Percentiles rank a stretch among this genome's conserved stretches.
phyloP scores from a whole-genome alignment of 1,284 basidiomycete species.

The Marasmius sp. region DNA sequence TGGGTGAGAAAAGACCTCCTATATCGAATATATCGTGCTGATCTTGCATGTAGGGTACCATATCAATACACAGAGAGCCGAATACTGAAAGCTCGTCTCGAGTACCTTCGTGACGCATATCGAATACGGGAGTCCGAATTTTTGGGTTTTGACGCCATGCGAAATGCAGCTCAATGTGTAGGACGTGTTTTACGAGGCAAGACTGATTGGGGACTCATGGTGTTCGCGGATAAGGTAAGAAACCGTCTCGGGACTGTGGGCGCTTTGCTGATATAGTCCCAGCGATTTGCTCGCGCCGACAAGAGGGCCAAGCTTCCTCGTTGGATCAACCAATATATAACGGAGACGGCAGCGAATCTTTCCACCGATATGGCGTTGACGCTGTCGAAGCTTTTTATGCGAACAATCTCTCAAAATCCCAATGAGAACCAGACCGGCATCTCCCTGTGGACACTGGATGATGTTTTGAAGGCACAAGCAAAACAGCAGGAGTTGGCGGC shows the following conservation, averaged over 20 bases:
- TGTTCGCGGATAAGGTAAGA: conserved; percentile 95
- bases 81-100: conserved; percentile 95
- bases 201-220: conserved; percentile 99
- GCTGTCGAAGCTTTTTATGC: conserved; percentile 94
- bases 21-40: conserved; percentile 7
- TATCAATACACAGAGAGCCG: conserved; percentile 99
- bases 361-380: conserved; percentile 99
- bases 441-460: conserved; percentile 90
- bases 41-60: conserved; percentile 65
- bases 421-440: conserved; percentile 95
- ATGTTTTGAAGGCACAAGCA: conserved; percentile 79
- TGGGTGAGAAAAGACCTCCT: conserved; percentile 56
- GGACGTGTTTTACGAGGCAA: conserved; percentile 97
- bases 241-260: background rate
- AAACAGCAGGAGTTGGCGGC: conserved; percentile 66
- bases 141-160: conserved; percentile 98
- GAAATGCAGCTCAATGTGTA: conserved; percentile 98
- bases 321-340: conserved; percentile 99
- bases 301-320: conserved; percentile 96
- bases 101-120: conserved; percentile 98
- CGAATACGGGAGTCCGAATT: conserved; percentile 98
- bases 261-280: conserved; percentile 4
- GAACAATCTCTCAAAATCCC: conserved; percentile 95
- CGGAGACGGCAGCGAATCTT: conserved; percentile 94
- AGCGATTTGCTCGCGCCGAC: conserved; percentile 96